Percentiles rank a stretch among this genome's conserved stretches.
Conservation (phyloP, 768 basidiomycete genomes). For the Dictyophora rubrovolvata region DNA sequence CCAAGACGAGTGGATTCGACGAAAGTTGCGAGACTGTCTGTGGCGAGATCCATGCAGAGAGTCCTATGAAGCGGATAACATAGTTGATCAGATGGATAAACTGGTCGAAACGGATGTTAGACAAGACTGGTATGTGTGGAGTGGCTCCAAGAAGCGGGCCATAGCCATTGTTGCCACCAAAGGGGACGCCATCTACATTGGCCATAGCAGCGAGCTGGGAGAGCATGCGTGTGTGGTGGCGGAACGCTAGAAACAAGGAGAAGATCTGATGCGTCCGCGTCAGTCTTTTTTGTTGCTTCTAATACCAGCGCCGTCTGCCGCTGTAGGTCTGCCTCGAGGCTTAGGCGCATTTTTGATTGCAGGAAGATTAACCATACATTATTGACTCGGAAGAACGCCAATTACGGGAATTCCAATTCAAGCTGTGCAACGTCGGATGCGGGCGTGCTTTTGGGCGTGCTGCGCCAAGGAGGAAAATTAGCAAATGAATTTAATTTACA, state of each 20-base stretch:
- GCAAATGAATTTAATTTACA: no score
- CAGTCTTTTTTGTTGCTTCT: no score
- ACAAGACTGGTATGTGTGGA: not conserved
- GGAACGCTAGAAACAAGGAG: no score
- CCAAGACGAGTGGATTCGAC: slow-evolving; percentile 5
- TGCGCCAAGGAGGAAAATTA: no score
- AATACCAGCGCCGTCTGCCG: not conserved
- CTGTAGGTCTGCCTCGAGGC: not conserved
- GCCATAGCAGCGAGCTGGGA: not conserved
- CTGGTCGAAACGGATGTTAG: not conserved
- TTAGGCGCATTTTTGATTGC: not conserved
- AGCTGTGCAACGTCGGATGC: no score
- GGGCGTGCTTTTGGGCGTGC: no score
- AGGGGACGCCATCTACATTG: not conserved
- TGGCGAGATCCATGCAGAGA: not conserved
- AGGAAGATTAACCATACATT: not conserved
- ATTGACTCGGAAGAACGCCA: not conserved
- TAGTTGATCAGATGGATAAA: not conserved
- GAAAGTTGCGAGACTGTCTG: not conserved
- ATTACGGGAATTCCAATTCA: not conserved
- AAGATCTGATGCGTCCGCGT: no score
- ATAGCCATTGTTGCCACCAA: not conserved
- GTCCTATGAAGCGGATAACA: not conserved
- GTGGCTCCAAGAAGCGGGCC: not conserved
- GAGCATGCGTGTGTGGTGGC: not conserved